phyloP scores from a whole-genome alignment of 345 rosid genomes.

The Linum tenue region DNA sequence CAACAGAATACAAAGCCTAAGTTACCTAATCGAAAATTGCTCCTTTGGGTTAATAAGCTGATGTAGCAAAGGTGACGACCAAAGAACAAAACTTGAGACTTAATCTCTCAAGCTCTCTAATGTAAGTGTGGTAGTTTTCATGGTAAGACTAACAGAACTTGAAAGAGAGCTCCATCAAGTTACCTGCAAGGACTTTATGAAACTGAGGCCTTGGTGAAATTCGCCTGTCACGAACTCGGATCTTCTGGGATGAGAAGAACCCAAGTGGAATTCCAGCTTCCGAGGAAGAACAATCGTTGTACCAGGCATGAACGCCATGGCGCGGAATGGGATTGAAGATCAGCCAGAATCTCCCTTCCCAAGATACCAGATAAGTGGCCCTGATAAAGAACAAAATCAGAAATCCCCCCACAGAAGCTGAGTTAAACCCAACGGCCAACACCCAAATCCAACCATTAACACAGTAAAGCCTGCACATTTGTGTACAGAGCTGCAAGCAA shows the following conservation, averaged over 20 bases:
- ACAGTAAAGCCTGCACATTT: no score
- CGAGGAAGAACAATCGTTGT: constrained; percentile 15
- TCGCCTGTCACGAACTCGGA: constrained; percentile 19
- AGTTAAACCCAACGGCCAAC: no score
- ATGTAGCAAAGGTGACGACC: no score
- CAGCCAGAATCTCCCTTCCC: no score
- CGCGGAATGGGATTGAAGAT: neutral
- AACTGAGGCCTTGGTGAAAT: constrained; percentile 24
- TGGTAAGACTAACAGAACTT: neutral
- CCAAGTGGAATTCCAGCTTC: constrained; percentile 20
- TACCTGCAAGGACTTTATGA: constrained; percentile 46
- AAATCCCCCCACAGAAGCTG: no score
- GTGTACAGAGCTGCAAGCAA: no score
- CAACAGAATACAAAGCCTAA: neutral
- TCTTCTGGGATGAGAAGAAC: constrained; percentile 14
- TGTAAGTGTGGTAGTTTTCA: no score
- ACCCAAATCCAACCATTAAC: no score
- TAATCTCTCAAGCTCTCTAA: no score
- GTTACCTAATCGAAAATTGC: neutral
- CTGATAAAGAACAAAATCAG: no score
- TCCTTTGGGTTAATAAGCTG: neutral
- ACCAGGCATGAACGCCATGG: constrained; percentile 15
- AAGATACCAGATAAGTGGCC: no score
- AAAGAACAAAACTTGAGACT: no score
- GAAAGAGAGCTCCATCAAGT: neutral